Conservation (phyloP, 352 stramenopile genomes). For the Phytophthora cajani region DNA sequence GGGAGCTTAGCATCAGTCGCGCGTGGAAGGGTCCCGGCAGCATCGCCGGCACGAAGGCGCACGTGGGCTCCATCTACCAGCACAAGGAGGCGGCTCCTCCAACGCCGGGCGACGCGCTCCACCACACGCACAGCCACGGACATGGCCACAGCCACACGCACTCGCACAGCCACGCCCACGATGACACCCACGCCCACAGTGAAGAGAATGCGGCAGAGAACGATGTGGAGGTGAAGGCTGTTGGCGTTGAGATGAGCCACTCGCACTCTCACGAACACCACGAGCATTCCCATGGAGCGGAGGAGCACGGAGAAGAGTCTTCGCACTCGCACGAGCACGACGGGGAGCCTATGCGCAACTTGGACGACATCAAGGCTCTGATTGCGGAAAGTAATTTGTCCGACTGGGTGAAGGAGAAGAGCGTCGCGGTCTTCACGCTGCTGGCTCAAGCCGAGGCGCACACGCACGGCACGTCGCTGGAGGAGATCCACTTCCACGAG, state of each 20-base stretch:
- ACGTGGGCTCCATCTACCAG: slow-evolving; percentile 89
- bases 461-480: slow-evolving; percentile 92
- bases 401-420: slow-evolving; percentile 87
- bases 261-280: slow-evolving; percentile 36
- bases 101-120: slow-evolving; percentile 11
- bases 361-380: slow-evolving; percentile 90
- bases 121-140: slow-evolving; percentile 28
- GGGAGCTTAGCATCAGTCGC: slow-evolving; percentile 68
- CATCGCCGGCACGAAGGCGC: slow-evolving; percentile 91
- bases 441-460: slow-evolving; percentile 94
- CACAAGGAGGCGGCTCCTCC: slow-evolving; percentile 65
- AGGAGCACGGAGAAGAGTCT: no score
- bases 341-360: slow-evolving; percentile 89
- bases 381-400: slow-evolving; percentile 87
- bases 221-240: background rate
- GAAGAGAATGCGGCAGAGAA: slow-evolving; percentile 4
- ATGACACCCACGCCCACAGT: slow-evolving; percentile 24
- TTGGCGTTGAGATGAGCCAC: slow-evolving; percentile 29
- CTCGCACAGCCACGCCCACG: slow-evolving; percentile 39
- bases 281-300: background rate
- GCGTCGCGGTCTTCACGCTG: slow-evolving; percentile 91
- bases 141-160: slow-evolving; percentile 33
- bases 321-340: slow-evolving; percentile 41
- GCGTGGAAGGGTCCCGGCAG: slow-evolving; percentile 88
- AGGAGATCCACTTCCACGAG: slow-evolving; percentile 98